phyloP scores from a whole-genome alignment of 352 stramenopile species.

The Phytophthora pisi region DNA sequence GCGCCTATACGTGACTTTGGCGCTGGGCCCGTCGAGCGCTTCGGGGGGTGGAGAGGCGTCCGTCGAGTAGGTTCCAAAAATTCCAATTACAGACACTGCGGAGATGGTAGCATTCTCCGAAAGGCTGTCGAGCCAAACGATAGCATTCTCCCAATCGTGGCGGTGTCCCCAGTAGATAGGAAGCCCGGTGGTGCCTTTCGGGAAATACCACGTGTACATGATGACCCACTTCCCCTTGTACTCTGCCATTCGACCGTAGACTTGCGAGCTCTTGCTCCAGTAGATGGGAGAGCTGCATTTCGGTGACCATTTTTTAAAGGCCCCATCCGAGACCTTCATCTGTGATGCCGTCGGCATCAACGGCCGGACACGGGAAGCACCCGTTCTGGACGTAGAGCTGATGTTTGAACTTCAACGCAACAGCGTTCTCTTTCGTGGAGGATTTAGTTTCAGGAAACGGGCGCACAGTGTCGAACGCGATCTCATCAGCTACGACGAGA shows the following conservation, averaged over 20 bases:
- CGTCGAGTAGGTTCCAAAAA: too few species aligned
- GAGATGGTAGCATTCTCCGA: conserved; percentile 1
- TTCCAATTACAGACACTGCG: too few species aligned
- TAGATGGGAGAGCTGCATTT: neutral
- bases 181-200: conserved; percentile 7
- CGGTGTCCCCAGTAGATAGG: conserved; percentile 29
- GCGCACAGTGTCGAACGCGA: neutral
- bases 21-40: too few species aligned
- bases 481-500: neutral
- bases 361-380: conserved; percentile 3
- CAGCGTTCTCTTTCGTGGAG: conserved; percentile 10
- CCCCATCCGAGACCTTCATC: conserved; percentile 2
- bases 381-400: conserved; percentile 2
- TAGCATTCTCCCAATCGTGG: conserved; percentile 44
- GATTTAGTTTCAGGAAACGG: conserved; percentile 3
- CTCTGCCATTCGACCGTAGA: conserved; percentile 5
- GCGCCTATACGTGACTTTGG: too few species aligned
- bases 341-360: conserved; percentile 11
- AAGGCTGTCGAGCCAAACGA: conserved; percentile 37
- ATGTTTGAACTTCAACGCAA: conserved; percentile 10
- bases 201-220: conserved; percentile 11
- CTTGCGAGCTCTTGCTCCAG: conserved; percentile 1
- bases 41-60: too few species aligned
- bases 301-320: neutral
- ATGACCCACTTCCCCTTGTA: conserved; percentile 5